Evolutionary conservation across 352 stramenopile genomes (phyloP), one percentile per base, ranked within the genome.

Genomic region (Phytophthora cryptogea): DNA sequence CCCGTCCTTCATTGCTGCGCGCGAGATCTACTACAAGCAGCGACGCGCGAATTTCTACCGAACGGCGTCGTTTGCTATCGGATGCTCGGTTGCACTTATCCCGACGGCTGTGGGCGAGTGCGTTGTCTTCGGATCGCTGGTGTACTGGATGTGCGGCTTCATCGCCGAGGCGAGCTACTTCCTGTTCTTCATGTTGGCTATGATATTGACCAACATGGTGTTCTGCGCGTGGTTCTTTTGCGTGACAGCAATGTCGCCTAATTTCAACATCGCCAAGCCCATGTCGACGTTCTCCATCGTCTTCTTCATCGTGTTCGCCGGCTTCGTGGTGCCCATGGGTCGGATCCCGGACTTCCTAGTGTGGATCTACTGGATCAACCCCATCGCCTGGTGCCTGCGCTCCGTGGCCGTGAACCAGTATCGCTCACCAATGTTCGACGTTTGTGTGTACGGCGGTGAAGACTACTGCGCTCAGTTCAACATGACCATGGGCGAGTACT

Each of bases 111-210:
- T 71, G 11, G 56, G 77, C 30, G 80, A 90, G 66, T 71, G 68
- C 8, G 40, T 89, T 11, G 50, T 86, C 23, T 93, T 95, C 68
- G 82, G 81, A 6, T 80, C 68, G 5, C 50, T 92, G 31, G 56
- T 92, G 6, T 95, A 95, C 64, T 95, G 75, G 67, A 83, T 92
- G 68, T 79, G 86, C 45, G 86, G 86, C 14, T 78, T 95, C 41
- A 57, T 63, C 37, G 42, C 45, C 16, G 16, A 55, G 10, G 49
- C 26, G 13, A 46, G 41, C 16, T 44, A 50, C 5, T 60, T 66
- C 50, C 16, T 67, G 9, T 37, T 71, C 26, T 63, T 66, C 43
- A 13, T 67, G 58, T 16, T 55, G 8, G 5, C 35, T n/a, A 40
- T 71, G 46, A 30, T 67, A 8, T 41, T 71, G 46, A 51, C 47